A percentile compares a stretch with the other conserved stretches of the same genome.
These are phyloP conservation scores for Botryotinia globosa DNA, from an alignment of 2,329 filamentous ascomycete genomes.

Conservation along the genomic window DNA sequence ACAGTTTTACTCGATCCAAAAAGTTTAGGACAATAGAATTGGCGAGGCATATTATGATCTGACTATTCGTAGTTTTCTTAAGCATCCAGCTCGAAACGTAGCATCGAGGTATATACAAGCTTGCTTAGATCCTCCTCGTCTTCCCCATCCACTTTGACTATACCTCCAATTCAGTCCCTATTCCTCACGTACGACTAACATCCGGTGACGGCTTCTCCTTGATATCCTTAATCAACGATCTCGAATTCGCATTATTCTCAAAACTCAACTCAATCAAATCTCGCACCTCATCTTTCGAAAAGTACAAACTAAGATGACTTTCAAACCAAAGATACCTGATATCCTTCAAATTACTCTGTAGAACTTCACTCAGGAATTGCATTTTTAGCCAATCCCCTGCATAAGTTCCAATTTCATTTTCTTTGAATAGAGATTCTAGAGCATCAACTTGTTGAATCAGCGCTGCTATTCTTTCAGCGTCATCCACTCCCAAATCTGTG, in stretches of 20 bases:
- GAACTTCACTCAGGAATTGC: constrained; percentile 61
- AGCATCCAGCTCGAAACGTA: not conserved
- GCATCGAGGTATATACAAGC: not conserved
- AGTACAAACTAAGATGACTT: constrained; percentile 63
- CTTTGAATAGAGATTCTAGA: constrained; percentile 56
- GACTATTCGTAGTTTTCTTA: not conserved
- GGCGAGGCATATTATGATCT: not conserved
- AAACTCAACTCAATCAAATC: constrained; percentile 63
- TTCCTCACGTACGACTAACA: not conserved
- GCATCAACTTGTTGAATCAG: constrained; percentile 56
- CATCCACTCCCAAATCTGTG: constrained; percentile 59
- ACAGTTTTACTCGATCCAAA: not conserved
- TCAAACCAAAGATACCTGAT: constrained; percentile 63
- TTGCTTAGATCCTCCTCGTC: not conserved
- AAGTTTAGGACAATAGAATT: not conserved
- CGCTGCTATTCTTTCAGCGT: constrained; percentile 59
- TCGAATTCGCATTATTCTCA: constrained; percentile 57
- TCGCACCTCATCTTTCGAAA: constrained; percentile 57
- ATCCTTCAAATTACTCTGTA: constrained; percentile 65
- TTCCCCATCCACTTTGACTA: not conserved
- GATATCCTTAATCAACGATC: constrained; percentile 58
- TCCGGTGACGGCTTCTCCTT: constrained; percentile 39
- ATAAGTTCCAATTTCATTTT: constrained; percentile 59
- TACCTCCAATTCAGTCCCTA: not conserved
- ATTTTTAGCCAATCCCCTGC: constrained; percentile 61